Evolutionary conservation across 2,329 filamentous ascomycete species (phyloP), one percentile per base, ranked within the genome.

Genomic region (Sarocladiaceae sp.): DNA sequence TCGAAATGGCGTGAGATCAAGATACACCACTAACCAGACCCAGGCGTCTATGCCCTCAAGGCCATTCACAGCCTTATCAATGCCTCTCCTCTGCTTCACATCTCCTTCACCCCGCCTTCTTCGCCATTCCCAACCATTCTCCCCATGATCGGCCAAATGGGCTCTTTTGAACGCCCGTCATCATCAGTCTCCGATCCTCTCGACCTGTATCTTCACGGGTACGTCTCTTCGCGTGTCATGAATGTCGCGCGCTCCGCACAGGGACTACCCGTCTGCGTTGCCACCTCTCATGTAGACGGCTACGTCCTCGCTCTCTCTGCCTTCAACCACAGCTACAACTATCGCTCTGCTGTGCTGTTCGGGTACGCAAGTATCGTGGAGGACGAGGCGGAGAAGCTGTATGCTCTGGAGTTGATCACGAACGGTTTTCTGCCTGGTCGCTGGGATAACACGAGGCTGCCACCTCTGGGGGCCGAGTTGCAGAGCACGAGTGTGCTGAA

Each of bases 111-210:
- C 49, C 70, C 77, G 4, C 72, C 78, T 0, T 70, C 75, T 40
- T 80, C 83, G 51, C 84, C 87, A 1, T 94, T 92, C 63, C 89
- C 90, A 3, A 80, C 83, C 50, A 84, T 86, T 51, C 77, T 96
- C 2, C 90, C 90, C 55, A 93, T 95, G 89, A 88, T 95, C 61
- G 89, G 88, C 50, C 84, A 88, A 60, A 87, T 94, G 78, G 88
- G 83, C 12, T 88, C 84, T 22, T 94, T 86, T 64, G 75, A 75
- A 8, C 71, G 73, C 0, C 85, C 85, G 4, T 84, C 79, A 51
- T 76, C 82, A 15, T 74, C 76, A 50, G 66, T 79, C 17, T 75
- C 79, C 49, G 84, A 90, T 57, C 82, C 85, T 0, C 74, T 90
- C 4, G 85, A 91, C 53, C 78, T 87, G 56, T 52, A 95, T 66